phyloP scores from a whole-genome alignment of 2,329 filamentous ascomycete species.

The Phialocephala subalpina region DNA sequence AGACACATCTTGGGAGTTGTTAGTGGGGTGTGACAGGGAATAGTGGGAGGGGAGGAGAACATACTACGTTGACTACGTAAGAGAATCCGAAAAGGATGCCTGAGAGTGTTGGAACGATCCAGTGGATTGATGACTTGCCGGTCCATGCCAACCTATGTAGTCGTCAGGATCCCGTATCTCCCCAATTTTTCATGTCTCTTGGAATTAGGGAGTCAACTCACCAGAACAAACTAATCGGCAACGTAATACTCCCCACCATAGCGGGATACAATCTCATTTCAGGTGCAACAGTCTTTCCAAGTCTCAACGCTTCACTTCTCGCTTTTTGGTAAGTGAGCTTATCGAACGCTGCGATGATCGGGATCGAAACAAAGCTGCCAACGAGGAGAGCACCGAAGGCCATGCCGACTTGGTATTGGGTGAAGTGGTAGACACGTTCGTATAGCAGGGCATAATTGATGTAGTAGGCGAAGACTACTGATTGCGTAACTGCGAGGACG shows the following conservation, averaged over 20 bases:
- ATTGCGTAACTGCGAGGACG: conserved; percentile 23
- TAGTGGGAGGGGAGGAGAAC: not conserved
- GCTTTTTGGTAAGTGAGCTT: conserved; percentile 25
- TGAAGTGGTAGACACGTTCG: conserved; percentile 25
- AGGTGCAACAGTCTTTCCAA: conserved; percentile 17
- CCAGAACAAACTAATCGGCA: conserved; percentile 26
- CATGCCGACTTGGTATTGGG: conserved; percentile 28
- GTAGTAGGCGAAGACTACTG: conserved; percentile 28
- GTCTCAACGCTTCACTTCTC: conserved; percentile 8
- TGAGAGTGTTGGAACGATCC: conserved; percentile 24
- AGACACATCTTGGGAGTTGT: conserved; percentile 13
- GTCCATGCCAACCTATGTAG: conserved; percentile 24
- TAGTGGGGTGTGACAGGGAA: not conserved
- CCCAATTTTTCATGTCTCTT: too few species aligned
- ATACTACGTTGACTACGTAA: conserved; percentile 25
- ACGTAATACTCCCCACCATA: conserved; percentile 22
- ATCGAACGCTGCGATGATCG: conserved; percentile 22
- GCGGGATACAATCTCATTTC: conserved; percentile 29
- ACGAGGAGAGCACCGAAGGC: conserved; percentile 24
- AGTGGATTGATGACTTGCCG: conserved; percentile 20
- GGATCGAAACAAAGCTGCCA: conserved; percentile 18
- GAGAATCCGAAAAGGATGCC: conserved; percentile 25
- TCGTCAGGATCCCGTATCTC: not conserved
- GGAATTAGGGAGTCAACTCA: not conserved
- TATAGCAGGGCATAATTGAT: conserved; percentile 25